Percentiles rank a stretch among this genome's conserved stretches.
Conservation (phyloP, 352 stramenopile species). For the Phytophthora macrochlamydospora region DNA sequence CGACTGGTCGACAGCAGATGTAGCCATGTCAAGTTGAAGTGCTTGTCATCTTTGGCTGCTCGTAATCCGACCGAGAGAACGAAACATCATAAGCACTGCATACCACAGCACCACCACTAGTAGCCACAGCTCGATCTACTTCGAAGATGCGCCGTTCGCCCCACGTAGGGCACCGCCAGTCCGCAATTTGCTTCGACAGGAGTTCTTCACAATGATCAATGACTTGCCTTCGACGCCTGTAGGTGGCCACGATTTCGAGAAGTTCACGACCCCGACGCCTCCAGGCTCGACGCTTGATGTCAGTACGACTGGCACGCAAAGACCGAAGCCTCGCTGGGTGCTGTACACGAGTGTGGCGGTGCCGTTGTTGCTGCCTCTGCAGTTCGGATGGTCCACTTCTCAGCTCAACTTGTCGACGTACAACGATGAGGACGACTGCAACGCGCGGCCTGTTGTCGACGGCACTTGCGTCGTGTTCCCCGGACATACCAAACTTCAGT, state of each 20-base stretch:
- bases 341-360: background rate
- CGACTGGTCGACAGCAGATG: background rate
- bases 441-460: slow-evolving; percentile 13
- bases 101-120: background rate
- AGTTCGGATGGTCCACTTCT: slow-evolving; percentile 52
- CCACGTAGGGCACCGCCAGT: background rate
- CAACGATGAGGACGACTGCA: slow-evolving; percentile 29
- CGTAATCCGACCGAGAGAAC: background rate
- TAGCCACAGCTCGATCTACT: background rate
- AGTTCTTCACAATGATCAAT: background rate
- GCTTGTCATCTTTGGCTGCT: background rate
- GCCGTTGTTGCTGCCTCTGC: slow-evolving; percentile 35
- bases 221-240: background rate
- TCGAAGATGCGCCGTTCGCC: background rate
- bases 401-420: slow-evolving; percentile 52
- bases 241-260: background rate
- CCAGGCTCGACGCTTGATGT: background rate
- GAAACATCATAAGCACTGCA: background rate
- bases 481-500: slow-evolving; percentile 20
- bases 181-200: background rate
- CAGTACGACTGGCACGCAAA: background rate
- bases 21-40: background rate
- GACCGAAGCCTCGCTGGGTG: background rate
- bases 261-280: background rate
- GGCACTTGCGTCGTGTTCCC: slow-evolving; percentile 23